phyloP scores from a whole-genome alignment of 2,329 filamentous ascomycete genomes.

The Echinosphaeria canescens region DNA sequence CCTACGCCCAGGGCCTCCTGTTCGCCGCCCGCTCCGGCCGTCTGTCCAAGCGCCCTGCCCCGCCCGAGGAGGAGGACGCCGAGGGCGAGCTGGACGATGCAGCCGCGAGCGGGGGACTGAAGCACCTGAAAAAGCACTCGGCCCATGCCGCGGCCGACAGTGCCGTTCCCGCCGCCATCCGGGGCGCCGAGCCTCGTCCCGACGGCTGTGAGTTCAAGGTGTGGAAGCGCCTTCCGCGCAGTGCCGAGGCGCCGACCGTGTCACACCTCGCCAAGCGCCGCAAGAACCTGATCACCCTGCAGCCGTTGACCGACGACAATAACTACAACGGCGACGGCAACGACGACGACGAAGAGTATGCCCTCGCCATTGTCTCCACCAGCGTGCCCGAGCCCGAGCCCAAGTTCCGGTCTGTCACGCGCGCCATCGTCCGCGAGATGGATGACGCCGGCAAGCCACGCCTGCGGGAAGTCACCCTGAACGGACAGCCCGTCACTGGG shows the following conservation, averaged over 20 bases:
- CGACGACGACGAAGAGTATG: too few species aligned
- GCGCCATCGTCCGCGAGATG: conserved; percentile 58
- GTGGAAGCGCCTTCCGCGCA: conserved; percentile 40
- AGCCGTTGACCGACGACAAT: too few species aligned
- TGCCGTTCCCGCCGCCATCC: too few species aligned
- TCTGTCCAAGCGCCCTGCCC: conserved; percentile 44
- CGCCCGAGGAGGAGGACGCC: conserved; percentile 34
- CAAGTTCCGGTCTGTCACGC: conserved; percentile 39
- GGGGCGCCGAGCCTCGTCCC: too few species aligned
- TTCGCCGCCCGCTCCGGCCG: conserved; percentile 61
- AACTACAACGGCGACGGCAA: too few species aligned
- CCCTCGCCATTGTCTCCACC: too few species aligned
- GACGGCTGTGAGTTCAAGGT: conserved; percentile 32
- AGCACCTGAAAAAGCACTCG: conserved; percentile 22
- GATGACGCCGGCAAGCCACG: conserved; percentile 58
- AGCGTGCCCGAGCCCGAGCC: conserved; percentile 22
- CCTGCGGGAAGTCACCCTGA: too few species aligned
- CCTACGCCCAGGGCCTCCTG: conserved; percentile 65
- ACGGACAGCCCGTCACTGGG: conserved; percentile 68
- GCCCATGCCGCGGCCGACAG: too few species aligned
- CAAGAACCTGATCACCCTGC: conserved; percentile 37
- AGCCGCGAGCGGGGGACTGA: too few species aligned
- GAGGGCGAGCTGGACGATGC: conserved; percentile 18
- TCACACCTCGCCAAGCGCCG: conserved; percentile 38
- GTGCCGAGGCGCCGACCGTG: conserved; percentile 25